phyloP scores from a whole-genome alignment of 176 grass and related monocot genomes.

The Rhipidocladum racemiflorum region DNA sequence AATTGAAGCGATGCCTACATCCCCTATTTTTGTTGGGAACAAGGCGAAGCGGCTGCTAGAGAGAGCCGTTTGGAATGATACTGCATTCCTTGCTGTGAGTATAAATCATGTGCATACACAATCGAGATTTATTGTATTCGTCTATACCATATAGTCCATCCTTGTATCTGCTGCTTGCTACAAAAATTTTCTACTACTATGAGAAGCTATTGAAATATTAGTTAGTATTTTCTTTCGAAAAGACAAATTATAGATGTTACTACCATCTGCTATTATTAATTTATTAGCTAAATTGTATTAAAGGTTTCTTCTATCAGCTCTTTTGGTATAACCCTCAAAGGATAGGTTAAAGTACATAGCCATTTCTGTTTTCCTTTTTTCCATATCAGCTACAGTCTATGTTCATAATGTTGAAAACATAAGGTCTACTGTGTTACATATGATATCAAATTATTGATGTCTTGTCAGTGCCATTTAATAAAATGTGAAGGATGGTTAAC shows the following conservation, averaged over 20 bases:
- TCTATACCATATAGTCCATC: background rate
- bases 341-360: background rate
- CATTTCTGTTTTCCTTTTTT: background rate
- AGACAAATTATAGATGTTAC: background rate
- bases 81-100: slow-evolving; percentile 91
- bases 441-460: background rate
- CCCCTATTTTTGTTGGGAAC: slow-evolving; percentile 95
- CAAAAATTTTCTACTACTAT: background rate
- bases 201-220: background rate
- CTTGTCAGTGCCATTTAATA: background rate
- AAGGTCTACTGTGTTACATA: background rate
- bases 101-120: slow-evolving; percentile 18
- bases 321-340: background rate
- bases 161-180: background rate
- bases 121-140: background rate
- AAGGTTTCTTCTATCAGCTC: background rate
- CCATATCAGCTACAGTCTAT: background rate
- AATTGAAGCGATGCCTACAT: slow-evolving; percentile 93
- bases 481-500: background rate
- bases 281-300: too few relatives aligned
- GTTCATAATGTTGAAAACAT: background rate
- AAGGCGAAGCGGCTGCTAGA: slow-evolving; percentile 82
- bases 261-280: too few relatives aligned
- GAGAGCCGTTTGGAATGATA: slow-evolving; percentile 99
- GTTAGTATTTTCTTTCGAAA: background rate